Conservation (phyloP, 148 eudicot genomes). For the Diospyros lotus region DNA sequence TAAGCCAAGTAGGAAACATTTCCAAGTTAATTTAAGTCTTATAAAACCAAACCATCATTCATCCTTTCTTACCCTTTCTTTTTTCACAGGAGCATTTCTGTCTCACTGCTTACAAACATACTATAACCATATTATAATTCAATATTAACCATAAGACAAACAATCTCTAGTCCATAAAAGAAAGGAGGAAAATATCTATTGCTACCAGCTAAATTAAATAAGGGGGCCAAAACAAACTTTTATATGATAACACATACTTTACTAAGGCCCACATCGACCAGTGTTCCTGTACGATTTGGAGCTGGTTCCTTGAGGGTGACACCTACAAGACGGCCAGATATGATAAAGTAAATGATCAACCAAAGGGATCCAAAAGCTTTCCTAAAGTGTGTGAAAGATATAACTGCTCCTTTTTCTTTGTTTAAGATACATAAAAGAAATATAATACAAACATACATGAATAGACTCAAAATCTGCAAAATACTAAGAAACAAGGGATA, state of each 20-base stretch:
- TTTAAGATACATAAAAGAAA: too few relatives aligned
- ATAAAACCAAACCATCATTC: background rate
- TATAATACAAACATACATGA: too few relatives aligned
- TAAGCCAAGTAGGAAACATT: background rate
- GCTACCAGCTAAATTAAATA: background rate
- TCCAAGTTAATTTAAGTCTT: too few relatives aligned
- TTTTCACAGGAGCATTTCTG: background rate
- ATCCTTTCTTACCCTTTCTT: too few relatives aligned
- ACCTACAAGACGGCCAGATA: conserved; percentile 43
- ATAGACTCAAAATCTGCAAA: too few relatives aligned
- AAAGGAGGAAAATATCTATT: background rate
- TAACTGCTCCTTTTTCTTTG: background rate
- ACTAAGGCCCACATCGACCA: conserved; percentile 90
- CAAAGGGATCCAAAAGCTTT: background rate
- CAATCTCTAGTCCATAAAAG: background rate
- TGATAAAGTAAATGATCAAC: background rate
- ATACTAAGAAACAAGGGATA: too few relatives aligned
- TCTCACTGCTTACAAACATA: background rate
- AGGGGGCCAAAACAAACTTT: background rate
- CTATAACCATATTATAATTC: background rate
- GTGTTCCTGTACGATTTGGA: conserved; percentile 49
- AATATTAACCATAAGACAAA: background rate
- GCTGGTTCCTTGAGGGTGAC: conserved; percentile 57
- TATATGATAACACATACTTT: conserved; percentile 42
- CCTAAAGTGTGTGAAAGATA: conserved; percentile 2